phyloP scores from a whole-genome alignment of 2,329 filamentous ascomycete species.

The Aspergillus texensis region DNA sequence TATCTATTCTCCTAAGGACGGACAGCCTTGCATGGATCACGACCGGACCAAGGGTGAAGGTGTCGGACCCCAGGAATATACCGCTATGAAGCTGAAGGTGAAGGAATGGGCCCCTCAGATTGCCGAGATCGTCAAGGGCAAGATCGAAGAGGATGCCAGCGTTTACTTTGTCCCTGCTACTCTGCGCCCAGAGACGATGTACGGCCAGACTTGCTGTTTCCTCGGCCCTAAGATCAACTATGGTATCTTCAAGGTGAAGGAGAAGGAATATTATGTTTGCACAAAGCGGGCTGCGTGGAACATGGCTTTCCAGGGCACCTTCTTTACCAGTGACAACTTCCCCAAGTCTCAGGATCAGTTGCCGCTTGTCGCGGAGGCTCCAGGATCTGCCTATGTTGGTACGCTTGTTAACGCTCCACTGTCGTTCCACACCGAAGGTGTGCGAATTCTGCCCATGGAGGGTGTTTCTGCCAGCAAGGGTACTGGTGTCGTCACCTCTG shows the following conservation, averaged over 20 bases:
- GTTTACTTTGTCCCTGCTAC: slow-evolving; percentile 93
- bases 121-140: slow-evolving; percentile 70
- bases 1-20: slow-evolving; percentile 87
- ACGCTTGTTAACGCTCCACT: slow-evolving; percentile 89
- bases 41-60: slow-evolving; percentile 81
- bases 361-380: slow-evolving; percentile 72
- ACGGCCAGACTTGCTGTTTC: slow-evolving; percentile 95
- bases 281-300: slow-evolving; percentile 85
- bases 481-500: slow-evolving; percentile 93
- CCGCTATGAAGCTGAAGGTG: slow-evolving; percentile 86
- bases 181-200: slow-evolving; percentile 96
- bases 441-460: slow-evolving; percentile 94
- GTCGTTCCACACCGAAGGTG: slow-evolving; percentile 78
- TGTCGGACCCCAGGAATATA: slow-evolving; percentile 87
- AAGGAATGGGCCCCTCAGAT: slow-evolving; percentile 84
- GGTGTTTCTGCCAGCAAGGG: slow-evolving; percentile 90
- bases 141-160: slow-evolving; percentile 75
- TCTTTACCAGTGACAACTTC: slow-evolving; percentile 58
- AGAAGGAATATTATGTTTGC: slow-evolving; percentile 80
- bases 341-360: slow-evolving; percentile 68
- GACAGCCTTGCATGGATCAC: slow-evolving; percentile 85
- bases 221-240: slow-evolving; percentile 89
- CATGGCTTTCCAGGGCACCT: slow-evolving; percentile 92
- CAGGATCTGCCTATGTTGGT: slow-evolving; percentile 80
- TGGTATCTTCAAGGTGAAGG: slow-evolving; percentile 78